Evolutionary conservation across 495 filamentous ascomycete genomes (phyloP).

Genomic region (Penicillium turbatum): DNA sequence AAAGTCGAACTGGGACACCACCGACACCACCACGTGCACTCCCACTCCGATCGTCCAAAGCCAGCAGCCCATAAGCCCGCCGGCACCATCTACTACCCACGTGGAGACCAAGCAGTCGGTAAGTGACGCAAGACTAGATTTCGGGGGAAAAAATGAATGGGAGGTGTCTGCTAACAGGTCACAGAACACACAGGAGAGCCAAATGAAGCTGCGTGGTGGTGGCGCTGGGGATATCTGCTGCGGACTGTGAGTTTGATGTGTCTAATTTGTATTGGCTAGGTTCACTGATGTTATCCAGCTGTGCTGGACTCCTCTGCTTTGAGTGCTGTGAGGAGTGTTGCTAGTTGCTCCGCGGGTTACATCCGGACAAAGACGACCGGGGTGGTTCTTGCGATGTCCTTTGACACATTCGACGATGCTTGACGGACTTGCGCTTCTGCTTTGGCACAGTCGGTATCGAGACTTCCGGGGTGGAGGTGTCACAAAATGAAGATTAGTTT

Average conservation of each 20-base stretch:
- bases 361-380: not conserved
- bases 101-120: conserved; percentile 38
- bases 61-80: conserved; percentile 34
- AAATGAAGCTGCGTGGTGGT: conserved; percentile 44
- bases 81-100: conserved; percentile 25
- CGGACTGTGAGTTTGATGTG: conserved; percentile 34
- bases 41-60: conserved; percentile 30
- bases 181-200: conserved; percentile 35
- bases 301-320: conserved; percentile 42
- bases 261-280: not conserved
- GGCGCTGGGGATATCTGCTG: conserved; percentile 42
- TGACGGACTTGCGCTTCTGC: not conserved
- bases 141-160: too few species aligned
- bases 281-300: conserved; percentile 21
- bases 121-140: conserved; percentile 4
- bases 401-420: not conserved
- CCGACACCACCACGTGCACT: conserved; percentile 29
- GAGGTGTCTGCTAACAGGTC: not conserved
- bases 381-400: too few species aligned
- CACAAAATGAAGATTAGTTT: too few species aligned
- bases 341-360: conserved; percentile 5
- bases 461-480: too few species aligned
- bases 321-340: conserved; percentile 38
- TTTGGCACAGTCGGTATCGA: not conserved
- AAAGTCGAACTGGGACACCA: not conserved